A percentile compares a stretch with the other conserved stretches of the same genome.
Conservation (phyloP, 2,329 filamentous ascomycete species). For the Diplodia mutila region DNA sequence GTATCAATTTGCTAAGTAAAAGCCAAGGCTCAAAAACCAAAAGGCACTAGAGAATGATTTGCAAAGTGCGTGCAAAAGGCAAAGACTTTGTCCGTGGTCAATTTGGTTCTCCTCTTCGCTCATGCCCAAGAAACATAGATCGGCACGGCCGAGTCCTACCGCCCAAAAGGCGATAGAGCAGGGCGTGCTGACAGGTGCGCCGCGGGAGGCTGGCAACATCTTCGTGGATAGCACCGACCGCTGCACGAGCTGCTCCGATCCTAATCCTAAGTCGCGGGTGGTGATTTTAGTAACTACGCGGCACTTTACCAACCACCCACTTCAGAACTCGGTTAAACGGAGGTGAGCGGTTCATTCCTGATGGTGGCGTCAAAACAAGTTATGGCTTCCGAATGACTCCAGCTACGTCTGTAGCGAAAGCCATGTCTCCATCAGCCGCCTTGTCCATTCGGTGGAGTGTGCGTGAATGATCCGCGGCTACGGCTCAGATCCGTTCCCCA, state of each 20-base stretch:
- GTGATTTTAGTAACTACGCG: background rate
- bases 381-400: background rate
- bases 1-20: slow-evolving; percentile 15
- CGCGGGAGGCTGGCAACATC: background rate
- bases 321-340: background rate
- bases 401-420: slow-evolving; percentile 3
- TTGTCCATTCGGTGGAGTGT: slow-evolving; percentile 43
- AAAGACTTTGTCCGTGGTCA: slow-evolving; percentile 2
- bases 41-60: background rate
- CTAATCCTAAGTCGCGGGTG: background rate
- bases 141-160: background rate
- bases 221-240: background rate
- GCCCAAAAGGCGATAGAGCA: background rate
- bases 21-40: background rate
- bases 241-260: slow-evolving; percentile 4
- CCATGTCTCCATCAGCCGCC: slow-evolving; percentile 38
- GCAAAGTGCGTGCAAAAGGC: background rate
- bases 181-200: background rate
- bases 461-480: slow-evolving; percentile 35
- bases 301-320: background rate
- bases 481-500: slow-evolving; percentile 41
- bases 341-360: background rate
- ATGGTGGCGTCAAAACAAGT: background rate
- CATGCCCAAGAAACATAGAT: background rate
- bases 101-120: slow-evolving; percentile 12